Evolutionary conservation across 148 eudicot species (phyloP).

Genomic region (Linanthus parryae): DNA sequence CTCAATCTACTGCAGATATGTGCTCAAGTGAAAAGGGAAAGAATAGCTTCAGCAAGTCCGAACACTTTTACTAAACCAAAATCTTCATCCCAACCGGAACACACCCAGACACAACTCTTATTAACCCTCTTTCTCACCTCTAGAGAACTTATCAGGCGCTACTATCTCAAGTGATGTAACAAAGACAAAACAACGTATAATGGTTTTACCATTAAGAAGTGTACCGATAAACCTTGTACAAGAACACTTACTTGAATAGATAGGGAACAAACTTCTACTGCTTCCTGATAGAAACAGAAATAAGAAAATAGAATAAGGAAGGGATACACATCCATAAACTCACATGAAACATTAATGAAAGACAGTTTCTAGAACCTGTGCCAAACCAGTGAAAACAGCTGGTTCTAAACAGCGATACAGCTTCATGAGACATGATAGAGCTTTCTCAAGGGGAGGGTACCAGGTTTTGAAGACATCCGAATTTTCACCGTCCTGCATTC

Average conservation of each 20-base stretch:
- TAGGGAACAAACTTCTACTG: constrained; percentile 85
- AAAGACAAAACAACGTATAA: background rate
- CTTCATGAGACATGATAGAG: constrained; percentile 78
- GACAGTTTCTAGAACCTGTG: constrained; percentile 55
- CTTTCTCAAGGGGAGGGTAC: constrained; percentile 96
- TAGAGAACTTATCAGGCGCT: too few relatives aligned
- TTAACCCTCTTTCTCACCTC: too few relatives aligned
- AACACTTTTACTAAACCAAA: too few relatives aligned
- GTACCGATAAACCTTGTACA: background rate
- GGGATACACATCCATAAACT: background rate
- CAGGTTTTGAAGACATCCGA: constrained; percentile 63
- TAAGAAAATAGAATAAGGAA: constrained; percentile 14
- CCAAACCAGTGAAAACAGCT: constrained; percentile 93
- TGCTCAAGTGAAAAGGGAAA: too few relatives aligned
- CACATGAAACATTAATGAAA: background rate
- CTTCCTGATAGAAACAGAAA: constrained; percentile 58
- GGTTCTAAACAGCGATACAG: constrained; percentile 80
- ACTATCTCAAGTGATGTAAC: too few relatives aligned
- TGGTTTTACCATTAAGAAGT: background rate
- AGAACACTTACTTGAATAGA: constrained; percentile 76
- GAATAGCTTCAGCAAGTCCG: too few relatives aligned
- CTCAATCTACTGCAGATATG: too few relatives aligned
- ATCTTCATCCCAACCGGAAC: too few relatives aligned
- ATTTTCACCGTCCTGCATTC: constrained; percentile 55
- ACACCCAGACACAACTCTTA: too few relatives aligned